phyloP scores from a whole-genome alignment of 2,329 filamentous ascomycete genomes.

The Beauveria sp. region DNA sequence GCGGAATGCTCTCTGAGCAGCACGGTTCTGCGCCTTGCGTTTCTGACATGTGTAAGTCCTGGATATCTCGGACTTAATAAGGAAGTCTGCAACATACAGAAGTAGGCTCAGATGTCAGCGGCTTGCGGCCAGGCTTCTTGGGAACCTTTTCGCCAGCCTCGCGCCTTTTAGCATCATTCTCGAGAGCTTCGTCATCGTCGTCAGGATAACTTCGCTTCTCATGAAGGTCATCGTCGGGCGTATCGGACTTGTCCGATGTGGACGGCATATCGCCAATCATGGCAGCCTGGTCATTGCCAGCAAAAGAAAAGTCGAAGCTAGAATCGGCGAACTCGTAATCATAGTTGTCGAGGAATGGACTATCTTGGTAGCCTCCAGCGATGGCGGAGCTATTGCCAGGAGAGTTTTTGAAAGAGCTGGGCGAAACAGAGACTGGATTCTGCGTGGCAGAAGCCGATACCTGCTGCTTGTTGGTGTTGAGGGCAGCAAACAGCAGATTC shows the following conservation, averaged over 20 bases:
- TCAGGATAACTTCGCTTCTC: conserved; percentile 70
- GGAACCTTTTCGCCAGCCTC: conserved; percentile 78
- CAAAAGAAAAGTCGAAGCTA: conserved; percentile 60
- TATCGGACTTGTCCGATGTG: conserved; percentile 46
- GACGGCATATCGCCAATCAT: conserved; percentile 73
- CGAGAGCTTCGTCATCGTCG: conserved; percentile 44
- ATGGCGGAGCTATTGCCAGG: conserved; percentile 32
- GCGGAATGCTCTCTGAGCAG: conserved; percentile 85
- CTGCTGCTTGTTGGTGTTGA: conserved; percentile 58
- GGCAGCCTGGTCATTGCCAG: conserved; percentile 45
- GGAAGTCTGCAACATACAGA: conserved; percentile 50
- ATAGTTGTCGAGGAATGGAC: conserved; percentile 72
- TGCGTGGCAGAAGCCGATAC: conserved; percentile 23
- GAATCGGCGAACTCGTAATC: conserved; percentile 71
- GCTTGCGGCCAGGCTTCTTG: conserved; percentile 96
- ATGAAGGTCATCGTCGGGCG: conserved; percentile 44
- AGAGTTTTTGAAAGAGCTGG: conserved; percentile 42
- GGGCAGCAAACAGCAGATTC: conserved; percentile 65
- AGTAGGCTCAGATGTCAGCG: conserved; percentile 88
- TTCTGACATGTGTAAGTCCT: conserved; percentile 48
- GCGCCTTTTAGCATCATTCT: conserved; percentile 57
- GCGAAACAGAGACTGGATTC: conserved; percentile 36
- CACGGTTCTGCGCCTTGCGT: conserved; percentile 91
- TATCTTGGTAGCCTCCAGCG: conserved; percentile 55
- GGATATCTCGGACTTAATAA: neutral